A percentile compares a stretch with the other conserved stretches of the same genome.
phyloP scores from a whole-genome alignment of 2,329 filamentous ascomycete species.

The Elsinoe fawcettii region DNA sequence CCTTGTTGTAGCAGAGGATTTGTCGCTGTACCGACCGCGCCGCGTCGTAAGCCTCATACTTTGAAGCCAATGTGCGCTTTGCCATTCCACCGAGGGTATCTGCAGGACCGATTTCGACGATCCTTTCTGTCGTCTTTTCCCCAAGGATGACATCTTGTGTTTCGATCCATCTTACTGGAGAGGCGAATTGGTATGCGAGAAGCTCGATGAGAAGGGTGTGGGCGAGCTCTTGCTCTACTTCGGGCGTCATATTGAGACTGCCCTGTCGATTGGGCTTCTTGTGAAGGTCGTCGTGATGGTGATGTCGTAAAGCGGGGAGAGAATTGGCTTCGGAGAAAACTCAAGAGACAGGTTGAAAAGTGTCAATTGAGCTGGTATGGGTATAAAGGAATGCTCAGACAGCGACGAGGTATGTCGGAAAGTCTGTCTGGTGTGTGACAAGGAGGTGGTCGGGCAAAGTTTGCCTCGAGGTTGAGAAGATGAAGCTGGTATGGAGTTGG shows the following conservation, averaged over 20 bases:
- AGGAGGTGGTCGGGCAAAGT: neutral
- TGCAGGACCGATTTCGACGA: constrained; percentile 94
- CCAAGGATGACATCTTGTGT: constrained; percentile 99
- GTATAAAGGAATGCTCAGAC: neutral
- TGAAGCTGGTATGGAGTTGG: constrained; percentile 6
- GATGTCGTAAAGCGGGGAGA: neutral
- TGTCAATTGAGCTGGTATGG: neutral
- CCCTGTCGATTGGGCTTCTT: neutral
- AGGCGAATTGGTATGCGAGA: constrained; percentile 97
- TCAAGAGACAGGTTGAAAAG: constrained; percentile 13
- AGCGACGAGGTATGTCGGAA: neutral
- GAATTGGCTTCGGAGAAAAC: constrained; percentile 12
- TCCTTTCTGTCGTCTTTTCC: constrained; percentile 90
- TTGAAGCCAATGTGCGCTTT: constrained; percentile 86
- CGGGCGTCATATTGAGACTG: constrained; percentile 71
- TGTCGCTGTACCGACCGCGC: constrained; percentile 93
- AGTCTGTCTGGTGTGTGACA: neutral
- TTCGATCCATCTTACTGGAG: constrained; percentile 98
- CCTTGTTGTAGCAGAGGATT: constrained; percentile 99
- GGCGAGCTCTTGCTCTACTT: constrained; percentile 98
- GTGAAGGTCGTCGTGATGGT: neutral
- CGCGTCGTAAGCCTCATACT: constrained; percentile 98
- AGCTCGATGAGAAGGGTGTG: constrained; percentile 98
- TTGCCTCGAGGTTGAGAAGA: neutral
- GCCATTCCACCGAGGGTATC: constrained; percentile 98